These are phyloP conservation scores for Dioscorea zingiberensis DNA, from an alignment of 106 monocot genomes.

Conservation along the genomic window DNA sequence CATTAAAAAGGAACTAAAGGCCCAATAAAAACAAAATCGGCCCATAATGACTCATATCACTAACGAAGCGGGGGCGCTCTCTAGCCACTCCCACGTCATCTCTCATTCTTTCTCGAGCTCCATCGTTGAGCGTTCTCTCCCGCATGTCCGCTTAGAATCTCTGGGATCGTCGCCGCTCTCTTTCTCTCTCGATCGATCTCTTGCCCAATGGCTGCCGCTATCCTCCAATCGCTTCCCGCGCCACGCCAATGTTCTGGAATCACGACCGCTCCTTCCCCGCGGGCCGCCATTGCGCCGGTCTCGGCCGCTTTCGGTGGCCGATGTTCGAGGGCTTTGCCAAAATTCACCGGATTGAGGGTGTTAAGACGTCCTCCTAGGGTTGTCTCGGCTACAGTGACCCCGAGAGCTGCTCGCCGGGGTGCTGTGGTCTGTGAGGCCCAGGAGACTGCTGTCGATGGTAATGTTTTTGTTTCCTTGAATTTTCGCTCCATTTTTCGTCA, in stretches of 20 bases:
- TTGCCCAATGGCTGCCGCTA: constrained; percentile 15
- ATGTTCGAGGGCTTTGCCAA: constrained; percentile 1
- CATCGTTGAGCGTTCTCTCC: too few relatives aligned
- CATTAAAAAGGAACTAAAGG: too few relatives aligned
- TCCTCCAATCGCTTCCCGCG: constrained; percentile 17
- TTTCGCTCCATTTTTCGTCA: not conserved
- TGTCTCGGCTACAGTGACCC: not conserved
- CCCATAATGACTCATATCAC: too few relatives aligned
- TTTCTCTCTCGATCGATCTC: too few relatives aligned
- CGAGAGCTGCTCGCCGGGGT: constrained; percentile 9
- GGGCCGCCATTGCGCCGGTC: not conserved
- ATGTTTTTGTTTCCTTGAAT: not conserved
- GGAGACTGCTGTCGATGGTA: constrained; percentile 34
- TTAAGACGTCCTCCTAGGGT: constrained; percentile 6
- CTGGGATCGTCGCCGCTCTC: not conserved
- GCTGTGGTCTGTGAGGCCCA: constrained; percentile 36
- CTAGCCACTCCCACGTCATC: too few relatives aligned
- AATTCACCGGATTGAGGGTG: constrained; percentile 18
- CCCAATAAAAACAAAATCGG: too few relatives aligned
- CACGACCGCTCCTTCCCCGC: not conserved
- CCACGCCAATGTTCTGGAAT: not conserved
- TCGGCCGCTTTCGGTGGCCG: not conserved
- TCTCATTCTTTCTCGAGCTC: too few relatives aligned
- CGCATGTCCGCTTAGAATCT: too few relatives aligned
- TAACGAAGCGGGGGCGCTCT: too few relatives aligned